Percentiles rank a stretch among this genome's conserved stretches.
Evolutionary conservation across 495 filamentous ascomycete genomes (phyloP).

Genomic region (Aspergillus heteromorphus): DNA sequence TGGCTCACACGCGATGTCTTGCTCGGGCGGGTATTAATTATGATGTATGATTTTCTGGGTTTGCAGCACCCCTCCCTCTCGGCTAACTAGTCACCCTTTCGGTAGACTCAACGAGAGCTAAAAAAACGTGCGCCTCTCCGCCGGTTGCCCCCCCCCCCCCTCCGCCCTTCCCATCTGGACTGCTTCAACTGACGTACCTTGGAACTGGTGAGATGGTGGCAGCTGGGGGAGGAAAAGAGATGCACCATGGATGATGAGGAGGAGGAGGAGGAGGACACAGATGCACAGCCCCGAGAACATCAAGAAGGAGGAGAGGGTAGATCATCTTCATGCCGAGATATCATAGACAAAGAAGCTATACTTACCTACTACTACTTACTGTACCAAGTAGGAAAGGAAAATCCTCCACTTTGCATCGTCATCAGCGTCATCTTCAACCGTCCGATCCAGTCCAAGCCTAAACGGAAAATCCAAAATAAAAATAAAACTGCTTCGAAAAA

Average conservation of each 20-base stretch:
- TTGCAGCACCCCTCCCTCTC: neutral
- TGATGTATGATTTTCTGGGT: neutral
- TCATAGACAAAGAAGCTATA: too few relatives aligned
- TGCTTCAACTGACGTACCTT: neutral
- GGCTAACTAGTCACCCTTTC: too few relatives aligned
- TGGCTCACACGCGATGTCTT: constrained; percentile 5
- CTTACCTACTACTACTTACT: too few relatives aligned
- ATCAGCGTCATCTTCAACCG: too few relatives aligned
- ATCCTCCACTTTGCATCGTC: neutral
- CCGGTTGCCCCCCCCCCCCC: neutral
- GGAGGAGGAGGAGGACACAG: too few relatives aligned
- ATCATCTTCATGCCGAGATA: too few relatives aligned
- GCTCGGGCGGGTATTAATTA: neutral
- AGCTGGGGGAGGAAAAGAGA: too few relatives aligned
- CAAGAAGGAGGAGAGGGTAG: too few relatives aligned
- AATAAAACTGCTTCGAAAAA: neutral
- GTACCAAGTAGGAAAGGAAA: neutral
- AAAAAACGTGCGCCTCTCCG: constrained; percentile 17
- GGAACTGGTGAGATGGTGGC: neutral
- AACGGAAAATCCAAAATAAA: neutral
- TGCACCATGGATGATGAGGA: too few relatives aligned
- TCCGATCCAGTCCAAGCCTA: neutral
- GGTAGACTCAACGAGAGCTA: constrained; percentile 16
- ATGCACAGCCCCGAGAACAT: too few relatives aligned
- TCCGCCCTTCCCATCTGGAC: neutral